Evolutionary conservation across 1,284 basidiomycete genomes (phyloP), one percentile per base, ranked within the genome.

Genomic region (Rhizoctonia solani): DNA sequence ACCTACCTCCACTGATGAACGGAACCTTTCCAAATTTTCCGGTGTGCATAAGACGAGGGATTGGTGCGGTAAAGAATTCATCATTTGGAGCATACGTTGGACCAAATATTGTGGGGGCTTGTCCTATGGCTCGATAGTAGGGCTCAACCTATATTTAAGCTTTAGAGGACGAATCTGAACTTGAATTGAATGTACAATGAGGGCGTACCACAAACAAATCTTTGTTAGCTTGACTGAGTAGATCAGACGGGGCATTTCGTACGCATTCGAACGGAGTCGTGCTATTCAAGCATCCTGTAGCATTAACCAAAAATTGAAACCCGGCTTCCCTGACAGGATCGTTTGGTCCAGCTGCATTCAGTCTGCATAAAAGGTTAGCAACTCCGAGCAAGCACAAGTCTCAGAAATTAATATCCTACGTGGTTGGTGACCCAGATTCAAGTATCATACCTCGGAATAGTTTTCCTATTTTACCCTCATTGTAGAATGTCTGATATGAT

Each of bases 1-100:
- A 41, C 68, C 69, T 46, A 42, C 70, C 69, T 27, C 79, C 76
- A n/a, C 74, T 72, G 50, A 79, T 76, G 66, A 76, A 77, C 0
- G 79, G 77, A 13, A 75, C 74, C 25, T 73, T 72, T 0, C 72
- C 72, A 54, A 76, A 75, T 29, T 70, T 52, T 25, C 75, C 76
- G 46, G 72, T 42, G 6, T 69, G 66, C 21, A 78, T 53, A 37
- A 78, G 70, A 21, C 66, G 76, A 73, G 13, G 71, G 6, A 25
- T n/a, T 23, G 47, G 19, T 4, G 21, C 23, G 6, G 47, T n/a
- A 25, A 50, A 23, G 23, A 50, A 50, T 14, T 50, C 47, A 14
- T 50, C 47, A 2, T 25, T 25, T 9, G 47, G 47, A 6, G 47
- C 16, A 14, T 25, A 30, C 11, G 59, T 63, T 19, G 47, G 47